Evolutionary conservation across 164 flowering plant genomes (phyloP).

Genomic region (Dillenia turbinata): DNA sequence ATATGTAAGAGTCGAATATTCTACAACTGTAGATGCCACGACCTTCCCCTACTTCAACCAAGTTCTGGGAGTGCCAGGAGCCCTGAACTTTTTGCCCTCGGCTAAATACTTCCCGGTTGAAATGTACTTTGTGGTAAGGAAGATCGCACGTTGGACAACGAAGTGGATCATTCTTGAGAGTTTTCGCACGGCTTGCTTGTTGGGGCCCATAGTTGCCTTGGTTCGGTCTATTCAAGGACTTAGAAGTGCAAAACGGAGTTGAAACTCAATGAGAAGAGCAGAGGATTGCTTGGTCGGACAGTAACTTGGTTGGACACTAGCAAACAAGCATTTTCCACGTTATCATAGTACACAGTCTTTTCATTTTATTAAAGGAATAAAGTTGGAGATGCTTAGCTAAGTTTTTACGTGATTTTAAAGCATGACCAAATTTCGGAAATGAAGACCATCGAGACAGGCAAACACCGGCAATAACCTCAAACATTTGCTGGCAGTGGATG

Average conservation of each 20-base stretch:
- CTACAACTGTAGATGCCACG: conserved; percentile 44
- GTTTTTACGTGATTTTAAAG: too few species aligned
- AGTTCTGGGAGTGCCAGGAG: conserved; percentile 57
- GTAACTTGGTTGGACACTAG: too few species aligned
- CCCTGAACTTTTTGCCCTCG: conserved; percentile 58
- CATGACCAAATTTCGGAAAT: too few species aligned
- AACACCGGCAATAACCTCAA: conserved; percentile 22
- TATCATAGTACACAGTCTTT: too few species aligned
- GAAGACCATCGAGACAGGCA: too few species aligned
- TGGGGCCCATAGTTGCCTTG: conserved; percentile 31
- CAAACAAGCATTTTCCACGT: too few species aligned
- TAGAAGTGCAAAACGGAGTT: conserved; percentile 25
- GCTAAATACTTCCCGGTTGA: conserved; percentile 65
- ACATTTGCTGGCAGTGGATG: too few species aligned
- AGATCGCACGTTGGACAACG: conserved; percentile 38
- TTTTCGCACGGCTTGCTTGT: conserved; percentile 34
- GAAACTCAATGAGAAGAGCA: neutral
- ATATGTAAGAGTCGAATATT: neutral
- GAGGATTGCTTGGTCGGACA: too few species aligned
- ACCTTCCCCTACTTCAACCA: conserved; percentile 66
- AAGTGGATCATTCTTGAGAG: conserved; percentile 41
- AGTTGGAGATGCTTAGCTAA: too few species aligned
- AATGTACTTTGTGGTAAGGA: conserved; percentile 57
- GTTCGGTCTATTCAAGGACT: conserved; percentile 47
- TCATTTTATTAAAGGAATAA: too few species aligned